phyloP scores from a whole-genome alignment of 805 yeast species.

The Wickerhamiella lipophila region DNA sequence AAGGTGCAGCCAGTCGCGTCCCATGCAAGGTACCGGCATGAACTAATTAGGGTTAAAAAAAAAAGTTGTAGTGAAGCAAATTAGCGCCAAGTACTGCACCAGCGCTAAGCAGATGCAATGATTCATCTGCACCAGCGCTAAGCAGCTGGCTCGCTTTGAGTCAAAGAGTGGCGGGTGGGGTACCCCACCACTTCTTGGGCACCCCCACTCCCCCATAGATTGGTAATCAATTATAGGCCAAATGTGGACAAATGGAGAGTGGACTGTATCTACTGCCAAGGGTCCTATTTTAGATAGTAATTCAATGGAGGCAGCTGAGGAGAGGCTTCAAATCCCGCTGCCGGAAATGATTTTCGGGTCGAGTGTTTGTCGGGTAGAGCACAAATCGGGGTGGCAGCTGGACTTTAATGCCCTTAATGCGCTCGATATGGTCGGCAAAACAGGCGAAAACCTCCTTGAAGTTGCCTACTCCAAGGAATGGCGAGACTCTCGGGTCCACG shows the following conservation, averaged over 20 bases:
- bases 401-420: conserved; percentile 73
- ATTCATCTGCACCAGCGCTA: conserved; percentile 11
- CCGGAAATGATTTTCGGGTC: conserved; percentile 98
- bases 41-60: neutral
- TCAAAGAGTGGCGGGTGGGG: neutral
- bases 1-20: neutral
- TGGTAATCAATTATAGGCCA: too few relatives aligned
- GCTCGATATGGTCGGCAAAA: conserved; percentile 42
- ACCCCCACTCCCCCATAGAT: too few relatives aligned
- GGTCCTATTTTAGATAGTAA: conserved; percentile 62
- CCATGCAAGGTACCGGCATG: neutral
- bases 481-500: conserved; percentile 33
- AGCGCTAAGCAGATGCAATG: neutral
- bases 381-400: conserved; percentile 36
- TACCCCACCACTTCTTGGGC: too few relatives aligned
- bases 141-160: too few relatives aligned
- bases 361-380: conserved; percentile 46
- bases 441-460: conserved; percentile 40
- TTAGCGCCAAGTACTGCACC: neutral
- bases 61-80: too few relatives aligned
- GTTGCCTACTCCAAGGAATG: conserved; percentile 85
- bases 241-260: conserved; percentile 26
- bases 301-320: conserved; percentile 59
- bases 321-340: conserved; percentile 56
- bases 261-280: conserved; percentile 64